Evolutionary conservation across 164 flowering plant genomes (phyloP).

Genomic region (grape (Vitis vinifera)): ASM3070453v1 NC_081806.1:7874001-7874500

Average conservation of each 20-base stretch:
- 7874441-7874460: no score
- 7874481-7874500: no score
- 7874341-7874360: not conserved
- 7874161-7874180: conserved; percentile 64
- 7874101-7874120: conserved; percentile 28
- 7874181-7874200: conserved; percentile 91
- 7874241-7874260: conserved; percentile 76
- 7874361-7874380: not conserved
- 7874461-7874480: no score
- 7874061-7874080: conserved; percentile 18
- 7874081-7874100: conserved; percentile 10
- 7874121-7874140: conserved; percentile 29
- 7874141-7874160: conserved; percentile 60
- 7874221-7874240: conserved; percentile 68
- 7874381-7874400: not conserved
- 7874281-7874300: conserved; percentile 67
- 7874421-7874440: no score
- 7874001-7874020: conserved; percentile 49
- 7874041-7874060: conserved; percentile 14
- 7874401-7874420: not conserved
- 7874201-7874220: conserved; percentile 63
- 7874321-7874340: conserved; percentile 79
- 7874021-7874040: conserved; percentile 35
- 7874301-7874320: conserved; percentile 67
- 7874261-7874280: conserved; percentile 90